Percentiles rank a stretch among this genome's conserved stretches.
phyloP scores from a whole-genome alignment of 805 yeast species.

The Yarrowia sp. region DNA sequence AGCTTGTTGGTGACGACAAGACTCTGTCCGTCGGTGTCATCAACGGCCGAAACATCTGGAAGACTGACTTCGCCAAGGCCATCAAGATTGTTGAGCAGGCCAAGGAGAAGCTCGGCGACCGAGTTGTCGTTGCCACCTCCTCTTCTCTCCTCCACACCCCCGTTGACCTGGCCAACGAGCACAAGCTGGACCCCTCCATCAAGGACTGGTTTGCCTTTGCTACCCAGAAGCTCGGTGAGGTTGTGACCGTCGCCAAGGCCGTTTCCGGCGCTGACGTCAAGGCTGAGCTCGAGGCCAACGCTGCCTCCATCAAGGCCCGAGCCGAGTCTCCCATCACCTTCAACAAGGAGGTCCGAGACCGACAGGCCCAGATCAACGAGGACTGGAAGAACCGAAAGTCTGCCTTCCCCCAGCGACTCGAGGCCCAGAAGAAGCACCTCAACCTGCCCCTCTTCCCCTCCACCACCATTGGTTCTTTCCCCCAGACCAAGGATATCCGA shows the following conservation, averaged over 20 bases:
- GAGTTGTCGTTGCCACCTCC: conserved; percentile 88
- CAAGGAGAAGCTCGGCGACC: conserved; percentile 78
- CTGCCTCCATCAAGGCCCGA: conserved; percentile 84
- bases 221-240: conserved; percentile 92
- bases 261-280: conserved; percentile 70
- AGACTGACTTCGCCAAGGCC: conserved; percentile 91
- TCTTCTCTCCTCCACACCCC: conserved; percentile 98
- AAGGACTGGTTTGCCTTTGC: conserved; percentile 99
- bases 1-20: conserved; percentile 72
- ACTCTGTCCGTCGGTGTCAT: conserved; percentile 94
- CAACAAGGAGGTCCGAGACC: conserved; percentile 86
- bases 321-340: conserved; percentile 86
- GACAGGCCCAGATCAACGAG: conserved; percentile 74
- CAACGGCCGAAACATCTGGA: conserved; percentile 99
- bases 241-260: conserved; percentile 87
- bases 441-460: conserved; percentile 99
- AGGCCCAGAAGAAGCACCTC: conserved; percentile 83
- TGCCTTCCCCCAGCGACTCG: conserved; percentile 86
- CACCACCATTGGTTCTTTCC: conserved; percentile 99
- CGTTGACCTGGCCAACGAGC: conserved; percentile 91
- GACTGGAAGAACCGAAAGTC: conserved; percentile 78
- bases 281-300: conserved; percentile 81
- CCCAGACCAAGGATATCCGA: conserved; percentile 99
- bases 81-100: conserved; percentile 82
- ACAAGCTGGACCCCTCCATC: conserved; percentile 86